Evolutionary conservation across 2,329 filamentous ascomycete genomes (phyloP).

Genomic region (Sporothrix humicola): DNA sequence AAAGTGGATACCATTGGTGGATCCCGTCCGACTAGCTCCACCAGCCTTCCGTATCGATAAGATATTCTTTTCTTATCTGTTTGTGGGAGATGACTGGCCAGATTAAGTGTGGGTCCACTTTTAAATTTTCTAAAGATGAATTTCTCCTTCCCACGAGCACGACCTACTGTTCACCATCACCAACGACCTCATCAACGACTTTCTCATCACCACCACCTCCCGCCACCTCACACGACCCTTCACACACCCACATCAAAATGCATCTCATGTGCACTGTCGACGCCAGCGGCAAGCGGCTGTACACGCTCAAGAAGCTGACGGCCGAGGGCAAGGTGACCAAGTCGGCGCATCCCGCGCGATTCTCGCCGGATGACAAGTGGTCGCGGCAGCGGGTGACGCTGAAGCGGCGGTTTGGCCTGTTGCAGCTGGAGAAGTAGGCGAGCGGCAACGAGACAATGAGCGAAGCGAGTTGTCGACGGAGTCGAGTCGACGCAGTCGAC

Average conservation of each 20-base stretch:
- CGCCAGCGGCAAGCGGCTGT: slow-evolving; percentile 80
- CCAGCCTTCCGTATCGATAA: neutral
- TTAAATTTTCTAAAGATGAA: slow-evolving; percentile 18
- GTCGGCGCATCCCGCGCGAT: slow-evolving; percentile 92
- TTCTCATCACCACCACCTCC: neutral
- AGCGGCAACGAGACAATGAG: neutral
- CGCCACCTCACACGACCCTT: neutral
- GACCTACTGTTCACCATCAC: neutral
- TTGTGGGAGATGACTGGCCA: neutral
- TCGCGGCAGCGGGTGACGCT: slow-evolving; percentile 93
- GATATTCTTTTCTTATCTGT: neutral
- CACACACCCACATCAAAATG: slow-evolving; percentile 47
- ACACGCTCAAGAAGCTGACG: slow-evolving; percentile 92
- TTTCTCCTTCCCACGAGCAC: neutral
- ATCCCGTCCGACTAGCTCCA: too few species aligned
- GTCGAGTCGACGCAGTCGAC: neutral
- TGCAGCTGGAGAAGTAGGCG: slow-evolving; percentile 60
- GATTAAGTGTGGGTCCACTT: neutral
- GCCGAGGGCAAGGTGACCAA: slow-evolving; percentile 82
- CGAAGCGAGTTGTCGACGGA: neutral
- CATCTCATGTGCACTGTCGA: slow-evolving; percentile 84
- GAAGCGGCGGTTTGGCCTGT: slow-evolving; percentile 89
- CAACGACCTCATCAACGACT: neutral
- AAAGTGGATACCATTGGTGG: neutral
- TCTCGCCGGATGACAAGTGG: slow-evolving; percentile 99